Percentiles rank a stretch among this genome's conserved stretches.
phyloP scores from a whole-genome alignment of 2,329 filamentous ascomycete genomes.

The Ophiostoma sp. region DNA sequence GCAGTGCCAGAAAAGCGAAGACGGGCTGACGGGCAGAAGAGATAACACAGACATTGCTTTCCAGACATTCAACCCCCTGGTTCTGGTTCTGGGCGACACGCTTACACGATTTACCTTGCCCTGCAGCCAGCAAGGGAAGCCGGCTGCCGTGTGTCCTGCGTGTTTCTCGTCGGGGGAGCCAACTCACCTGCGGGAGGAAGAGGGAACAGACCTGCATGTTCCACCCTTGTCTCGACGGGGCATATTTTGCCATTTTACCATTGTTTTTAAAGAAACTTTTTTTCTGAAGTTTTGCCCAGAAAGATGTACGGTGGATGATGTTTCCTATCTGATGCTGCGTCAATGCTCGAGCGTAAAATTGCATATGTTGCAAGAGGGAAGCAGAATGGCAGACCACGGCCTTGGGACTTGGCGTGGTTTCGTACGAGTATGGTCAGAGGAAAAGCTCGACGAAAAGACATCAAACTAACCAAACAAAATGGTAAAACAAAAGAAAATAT shows the following conservation, averaged over 20 bases:
- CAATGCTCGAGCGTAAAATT: slow-evolving; percentile 7
- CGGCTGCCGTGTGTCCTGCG: not conserved
- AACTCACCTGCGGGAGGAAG: not conserved
- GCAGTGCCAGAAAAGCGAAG: not conserved
- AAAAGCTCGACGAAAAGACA: not conserved
- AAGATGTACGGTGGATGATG: not conserved
- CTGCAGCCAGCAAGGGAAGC: slow-evolving; percentile 10
- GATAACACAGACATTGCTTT: not conserved
- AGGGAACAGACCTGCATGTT: not conserved
- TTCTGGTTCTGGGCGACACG: slow-evolving; percentile 1
- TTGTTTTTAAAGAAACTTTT: not conserved
- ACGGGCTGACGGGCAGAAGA: not conserved
- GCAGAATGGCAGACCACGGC: not conserved
- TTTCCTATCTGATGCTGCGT: not conserved
- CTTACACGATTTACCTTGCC: slow-evolving; percentile 15
- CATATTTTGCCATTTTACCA: not conserved
- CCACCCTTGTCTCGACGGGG: not conserved
- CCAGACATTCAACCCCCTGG: slow-evolving; percentile 3
- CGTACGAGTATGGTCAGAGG: not conserved
- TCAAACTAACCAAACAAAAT: not conserved
- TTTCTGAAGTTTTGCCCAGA: not conserved
- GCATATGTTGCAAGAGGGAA: not conserved
- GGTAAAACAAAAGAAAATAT: not conserved
- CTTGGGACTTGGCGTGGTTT: slow-evolving; percentile 15
- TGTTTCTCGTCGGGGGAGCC: not conserved